Conservation (phyloP, 495 filamentous ascomycete genomes). For the Talaromyces ruber region DNA sequence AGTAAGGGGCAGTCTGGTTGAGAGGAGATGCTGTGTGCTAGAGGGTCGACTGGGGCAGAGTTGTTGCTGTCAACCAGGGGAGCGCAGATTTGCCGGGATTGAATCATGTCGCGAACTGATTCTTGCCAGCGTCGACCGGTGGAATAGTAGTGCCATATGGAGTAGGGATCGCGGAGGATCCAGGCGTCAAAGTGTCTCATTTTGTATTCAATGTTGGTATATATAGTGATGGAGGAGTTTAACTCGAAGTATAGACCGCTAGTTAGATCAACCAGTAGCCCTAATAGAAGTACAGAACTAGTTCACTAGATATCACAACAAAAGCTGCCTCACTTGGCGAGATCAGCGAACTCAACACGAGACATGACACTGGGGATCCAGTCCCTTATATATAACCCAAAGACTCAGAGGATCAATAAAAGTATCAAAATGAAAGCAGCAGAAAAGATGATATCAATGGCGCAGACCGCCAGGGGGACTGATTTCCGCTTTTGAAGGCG, state of each 20-base stretch:
- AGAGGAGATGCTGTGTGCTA: constrained; percentile 12
- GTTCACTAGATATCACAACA: neutral
- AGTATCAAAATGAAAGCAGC: neutral
- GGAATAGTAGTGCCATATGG: constrained; percentile 37
- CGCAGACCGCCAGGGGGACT: neutral
- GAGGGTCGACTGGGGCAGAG: constrained; percentile 10
- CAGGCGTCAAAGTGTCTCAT: constrained; percentile 41
- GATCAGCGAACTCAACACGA: neutral
- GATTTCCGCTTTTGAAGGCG: neutral
- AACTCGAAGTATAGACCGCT: neutral
- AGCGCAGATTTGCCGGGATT: constrained; percentile 31
- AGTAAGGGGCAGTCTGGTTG: constrained; percentile 20
- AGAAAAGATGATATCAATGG: neutral
- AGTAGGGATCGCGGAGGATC: constrained; percentile 38
- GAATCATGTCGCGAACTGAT: constrained; percentile 30
- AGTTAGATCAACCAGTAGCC: neutral
- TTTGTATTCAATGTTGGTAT: too few relatives aligned
- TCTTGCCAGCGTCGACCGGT: constrained; percentile 34
- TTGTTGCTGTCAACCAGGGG: constrained; percentile 10
- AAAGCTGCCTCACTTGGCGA: neutral
- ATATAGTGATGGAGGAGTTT: neutral
- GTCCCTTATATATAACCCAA: neutral
- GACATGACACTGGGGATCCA: neutral
- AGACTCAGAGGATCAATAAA: neutral
- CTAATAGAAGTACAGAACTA: neutral